Percentiles rank a stretch among this genome's conserved stretches.
Evolutionary conservation across 495 filamentous ascomycete species (phyloP).

Genomic region (Penicillium odoratum): DNA sequence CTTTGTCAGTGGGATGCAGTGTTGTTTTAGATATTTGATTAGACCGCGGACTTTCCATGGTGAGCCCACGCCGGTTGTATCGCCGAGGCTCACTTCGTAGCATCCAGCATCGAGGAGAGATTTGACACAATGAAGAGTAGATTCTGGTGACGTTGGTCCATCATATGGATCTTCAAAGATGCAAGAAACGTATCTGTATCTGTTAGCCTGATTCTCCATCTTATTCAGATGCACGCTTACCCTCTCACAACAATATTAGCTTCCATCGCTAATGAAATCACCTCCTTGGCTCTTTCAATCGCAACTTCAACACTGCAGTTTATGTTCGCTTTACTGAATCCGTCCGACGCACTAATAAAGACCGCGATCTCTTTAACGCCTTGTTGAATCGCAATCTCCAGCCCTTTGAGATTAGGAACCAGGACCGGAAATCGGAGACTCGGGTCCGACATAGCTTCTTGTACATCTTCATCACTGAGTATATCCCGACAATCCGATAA

Average conservation of each 20-base stretch:
- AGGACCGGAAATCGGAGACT: constrained; percentile 36
- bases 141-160: constrained; percentile 29
- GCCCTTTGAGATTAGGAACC: constrained; percentile 43
- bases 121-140: constrained; percentile 34
- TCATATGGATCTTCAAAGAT: constrained; percentile 46
- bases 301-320: constrained; percentile 41
- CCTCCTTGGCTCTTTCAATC: constrained; percentile 26
- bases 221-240: constrained; percentile 20
- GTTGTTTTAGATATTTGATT: constrained; percentile 25
- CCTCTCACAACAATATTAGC: constrained; percentile 35
- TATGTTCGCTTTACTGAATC: constrained; percentile 46
- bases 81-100: constrained; percentile 48
- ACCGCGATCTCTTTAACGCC: constrained; percentile 41
- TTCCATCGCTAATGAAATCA: constrained; percentile 23
- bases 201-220: neutral
- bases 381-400: constrained; percentile 33
- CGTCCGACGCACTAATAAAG: constrained; percentile 44
- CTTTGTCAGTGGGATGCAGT: constrained; percentile 25
- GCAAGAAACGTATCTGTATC: constrained; percentile 43
- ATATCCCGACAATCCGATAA: constrained; percentile 42
- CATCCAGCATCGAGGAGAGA: constrained; percentile 39
- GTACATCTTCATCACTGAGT: constrained; percentile 15
- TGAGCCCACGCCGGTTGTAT: constrained; percentile 43
- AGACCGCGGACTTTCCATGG: constrained; percentile 32
- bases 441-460: constrained; percentile 2